These are phyloP conservation scores for Debaryomyces hansenii DNA, from an alignment of 805 yeast species.

Conservation along the genomic window DNA sequence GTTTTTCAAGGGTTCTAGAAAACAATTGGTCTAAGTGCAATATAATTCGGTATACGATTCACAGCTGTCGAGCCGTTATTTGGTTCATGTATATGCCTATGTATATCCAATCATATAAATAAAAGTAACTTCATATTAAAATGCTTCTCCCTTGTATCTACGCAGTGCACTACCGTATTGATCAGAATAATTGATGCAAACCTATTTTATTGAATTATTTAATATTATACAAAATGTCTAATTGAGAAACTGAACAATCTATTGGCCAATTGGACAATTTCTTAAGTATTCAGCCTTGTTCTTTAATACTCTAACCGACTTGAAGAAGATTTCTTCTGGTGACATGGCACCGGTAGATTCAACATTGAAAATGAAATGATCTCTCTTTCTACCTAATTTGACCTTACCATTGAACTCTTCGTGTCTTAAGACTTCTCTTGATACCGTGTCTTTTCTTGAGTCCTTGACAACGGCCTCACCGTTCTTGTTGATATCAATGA, in stretches of 20 bases:
- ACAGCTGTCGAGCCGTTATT: too few species aligned
- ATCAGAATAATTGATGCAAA: neutral
- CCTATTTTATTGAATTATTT: neutral
- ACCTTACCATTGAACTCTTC: conserved; percentile 88
- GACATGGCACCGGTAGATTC: conserved; percentile 97
- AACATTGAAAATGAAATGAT: conserved; percentile 90
- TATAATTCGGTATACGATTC: neutral
- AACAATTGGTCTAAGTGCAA: conserved; percentile 50
- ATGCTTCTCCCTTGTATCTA: too few species aligned
- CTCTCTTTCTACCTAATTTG: conserved; percentile 85
- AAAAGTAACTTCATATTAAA: too few species aligned
- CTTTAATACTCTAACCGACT: conserved; percentile 80
- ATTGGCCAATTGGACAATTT: conserved; percentile 72
- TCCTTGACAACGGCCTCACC: conserved; percentile 82
- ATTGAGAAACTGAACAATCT: conserved; percentile 8
- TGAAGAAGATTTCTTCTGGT: conserved; percentile 93
- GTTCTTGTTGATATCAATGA: conserved; percentile 66
- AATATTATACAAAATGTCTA: neutral
- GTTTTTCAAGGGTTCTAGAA: conserved; percentile 71
- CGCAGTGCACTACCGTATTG: too few species aligned
- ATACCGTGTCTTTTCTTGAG: conserved; percentile 93
- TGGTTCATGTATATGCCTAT: too few species aligned
- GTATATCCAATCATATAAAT: too few species aligned
- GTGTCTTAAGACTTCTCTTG: conserved; percentile 94
- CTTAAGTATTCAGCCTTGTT: conserved; percentile 81